Base-by-base conservation (phyloP, 192 early-diverging fungal genomes). In the Backusella morwellensis region DNA sequence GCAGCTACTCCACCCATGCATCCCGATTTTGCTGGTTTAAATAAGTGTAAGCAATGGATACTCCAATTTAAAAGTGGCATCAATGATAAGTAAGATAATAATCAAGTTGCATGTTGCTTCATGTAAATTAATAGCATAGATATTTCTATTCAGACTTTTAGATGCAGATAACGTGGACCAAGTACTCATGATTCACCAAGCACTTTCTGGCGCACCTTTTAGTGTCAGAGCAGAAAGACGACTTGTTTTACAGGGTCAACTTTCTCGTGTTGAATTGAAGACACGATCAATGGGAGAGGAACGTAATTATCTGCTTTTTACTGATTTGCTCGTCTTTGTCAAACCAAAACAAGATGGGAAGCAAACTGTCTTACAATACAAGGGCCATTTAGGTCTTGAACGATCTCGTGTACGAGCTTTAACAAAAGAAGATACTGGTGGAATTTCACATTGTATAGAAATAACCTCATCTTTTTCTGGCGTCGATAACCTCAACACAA, bases 1-100 rank as follows among this genome's bases (percentile, higher is more conserved):
- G n/a, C 59, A 0, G 73, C 38, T 66, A 83, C 82, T 5, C 42
- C 68, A 3, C 54, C 76, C n/a, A 73, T 80, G 73, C 82, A 83
- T 68, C 82, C 82, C 8, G 82, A 83, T 56, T 80, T 76, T 69
- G 44, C 66, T 35, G 76, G 78, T 26, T 68, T 83, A 47, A 40
- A 66, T 40, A 40, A 47, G 1, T 67, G 63, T n/a, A 77, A 74
- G 41, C 34, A 56, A 32, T 71, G 40, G 21, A 77, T 81, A 4
- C 23, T 56, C 12, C 68, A 70, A 23, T 70, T 41, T 70, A n/a
- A 70, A 70, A 35, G 8, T 38, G 21, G 35, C 21, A 36, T 70
- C 9, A 14, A 41, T 7, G 68, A 17, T 73, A 77, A 26, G 63
- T 63, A 44, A 73, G 69, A 11, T 35, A 63, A 63, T 26, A 63